These are phyloP conservation scores for Erysiphe neolycopersici DNA, from an alignment of 2,329 filamentous ascomycete genomes.

Conservation along the genomic window DNA sequence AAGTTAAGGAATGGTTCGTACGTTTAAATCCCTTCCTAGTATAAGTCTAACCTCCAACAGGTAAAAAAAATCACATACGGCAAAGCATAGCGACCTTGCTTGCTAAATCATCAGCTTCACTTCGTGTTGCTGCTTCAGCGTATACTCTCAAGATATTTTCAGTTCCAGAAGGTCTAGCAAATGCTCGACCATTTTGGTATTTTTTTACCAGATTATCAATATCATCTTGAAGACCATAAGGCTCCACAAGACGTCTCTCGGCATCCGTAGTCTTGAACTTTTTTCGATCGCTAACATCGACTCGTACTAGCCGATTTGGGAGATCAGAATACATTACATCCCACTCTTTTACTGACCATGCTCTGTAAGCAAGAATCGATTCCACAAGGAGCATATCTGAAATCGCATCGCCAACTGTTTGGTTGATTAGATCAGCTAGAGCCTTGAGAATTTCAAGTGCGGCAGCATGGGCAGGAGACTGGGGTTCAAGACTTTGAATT, in stretches of 20 bases:
- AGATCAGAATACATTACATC: slow-evolving; percentile 78
- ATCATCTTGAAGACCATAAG: slow-evolving; percentile 51
- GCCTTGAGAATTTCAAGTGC: slow-evolving; percentile 65
- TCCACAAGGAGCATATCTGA: slow-evolving; percentile 93
- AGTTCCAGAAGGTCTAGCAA: slow-evolving; percentile 79
- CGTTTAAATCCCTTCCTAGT: too few species aligned
- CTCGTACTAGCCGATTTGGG: slow-evolving; percentile 80
- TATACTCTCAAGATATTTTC: slow-evolving; percentile 94
- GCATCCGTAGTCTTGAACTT: slow-evolving; percentile 81
- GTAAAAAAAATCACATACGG: neutral
- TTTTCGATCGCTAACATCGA: slow-evolving; percentile 69
- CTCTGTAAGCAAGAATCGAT: slow-evolving; percentile 84
- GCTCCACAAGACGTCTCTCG: slow-evolving; percentile 62
- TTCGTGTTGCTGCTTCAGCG: slow-evolving; percentile 70
- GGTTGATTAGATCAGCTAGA: slow-evolving; percentile 81
- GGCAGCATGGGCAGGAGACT: slow-evolving; percentile 76
- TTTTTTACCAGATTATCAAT: slow-evolving; percentile 77
- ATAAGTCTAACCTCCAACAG: too few species aligned
- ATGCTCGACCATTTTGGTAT: slow-evolving; percentile 69
- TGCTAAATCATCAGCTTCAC: slow-evolving; percentile 75
- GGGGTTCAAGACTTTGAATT: slow-evolving; percentile 55
- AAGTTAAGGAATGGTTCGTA: too few species aligned
- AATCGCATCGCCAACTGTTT: slow-evolving; percentile 87
- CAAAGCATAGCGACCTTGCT: slow-evolving; percentile 33
- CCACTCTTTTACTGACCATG: slow-evolving; percentile 78